Evolutionary conservation across 192 early-diverging fungal species (phyloP), one percentile per base, ranked within the genome.

Genomic region (Chytriomyces sp.): DNA sequence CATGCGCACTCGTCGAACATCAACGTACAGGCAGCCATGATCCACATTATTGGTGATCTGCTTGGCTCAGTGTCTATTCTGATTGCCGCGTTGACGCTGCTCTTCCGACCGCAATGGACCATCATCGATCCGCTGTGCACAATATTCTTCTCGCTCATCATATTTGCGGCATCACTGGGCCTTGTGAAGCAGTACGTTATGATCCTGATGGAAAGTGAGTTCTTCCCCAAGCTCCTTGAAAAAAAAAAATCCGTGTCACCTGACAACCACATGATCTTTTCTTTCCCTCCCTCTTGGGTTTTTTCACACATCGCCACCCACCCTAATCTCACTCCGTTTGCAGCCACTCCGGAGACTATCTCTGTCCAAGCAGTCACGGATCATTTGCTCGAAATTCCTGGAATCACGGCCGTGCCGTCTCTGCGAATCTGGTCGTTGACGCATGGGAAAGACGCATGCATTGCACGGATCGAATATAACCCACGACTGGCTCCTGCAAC

Each of bases 1-100:
- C 35, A 35, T 2, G 20, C 0, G 1, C 53, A 57, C 53, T 35
- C 35, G 35, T 57, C 53, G 16, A 57, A 23, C 63, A 73, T 73
- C 57, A 73, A 93, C 80, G 76, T 93, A 20, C 84, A 87, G 18
- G 88, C 92, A 8, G 92, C 92, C 0, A 85, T 88, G 10, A 77
- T 93, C 16, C 92, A 93, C 72, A 92, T 93, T 44, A 73, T 93
- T 20, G 92, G 92, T 2, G 92, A 93, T 76, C 73, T 93, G 26
- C 75, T 93, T 13, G 89, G 89, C 0, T 93, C 92, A 4, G 73
- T 93, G 61, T 92, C 91, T 10, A 90, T 94, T 13, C 67, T 93
- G 7, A 91, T 93, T 59, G 91, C 92, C 2, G 85, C 92, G 0
- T 79, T 91, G 10, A 69, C 91, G 35, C 82, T 94, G 11, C 23